phyloP scores from a whole-genome alignment of 805 yeast genomes.

The Hanseniaspora taiwanica region DNA sequence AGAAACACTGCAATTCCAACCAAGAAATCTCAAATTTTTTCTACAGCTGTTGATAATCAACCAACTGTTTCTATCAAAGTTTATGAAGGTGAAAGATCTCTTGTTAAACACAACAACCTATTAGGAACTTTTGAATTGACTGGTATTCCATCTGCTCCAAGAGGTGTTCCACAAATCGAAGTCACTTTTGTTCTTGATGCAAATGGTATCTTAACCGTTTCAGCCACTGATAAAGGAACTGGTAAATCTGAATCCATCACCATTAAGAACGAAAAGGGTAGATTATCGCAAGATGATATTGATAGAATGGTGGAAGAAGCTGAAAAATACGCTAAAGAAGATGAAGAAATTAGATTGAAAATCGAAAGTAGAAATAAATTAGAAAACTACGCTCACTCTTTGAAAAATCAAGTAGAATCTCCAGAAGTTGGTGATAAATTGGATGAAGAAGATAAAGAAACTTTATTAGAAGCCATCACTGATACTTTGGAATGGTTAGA shows the following conservation, averaged over 20 bases:
- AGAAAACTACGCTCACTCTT: conserved; percentile 77
- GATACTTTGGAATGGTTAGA: conserved; percentile 84
- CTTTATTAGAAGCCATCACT: conserved; percentile 71
- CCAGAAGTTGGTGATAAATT: conserved; percentile 62
- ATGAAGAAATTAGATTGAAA: conserved; percentile 67
- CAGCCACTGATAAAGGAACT: conserved; percentile 86
- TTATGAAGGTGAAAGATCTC: conserved; percentile 91
- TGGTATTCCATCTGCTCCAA: conserved; percentile 83
- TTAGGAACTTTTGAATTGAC: conserved; percentile 79
- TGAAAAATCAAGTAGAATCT: conserved; percentile 58
- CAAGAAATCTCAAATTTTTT: conserved; percentile 86
- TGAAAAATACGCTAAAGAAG: conserved; percentile 87
- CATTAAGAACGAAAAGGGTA: conserved; percentile 87
- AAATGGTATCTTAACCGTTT: conserved; percentile 74
- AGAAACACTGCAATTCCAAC: conserved; percentile 95
- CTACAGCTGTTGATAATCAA: conserved; percentile 94
- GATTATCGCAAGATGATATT: conserved; percentile 85
- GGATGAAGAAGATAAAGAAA: conserved; percentile 83
- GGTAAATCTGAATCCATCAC: conserved; percentile 87
- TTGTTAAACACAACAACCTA: conserved; percentile 85
- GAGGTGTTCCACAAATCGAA: conserved; percentile 85
- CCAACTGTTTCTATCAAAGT: conserved; percentile 91
- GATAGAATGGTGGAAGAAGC: conserved; percentile 98
- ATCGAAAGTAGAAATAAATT: conserved; percentile 79
- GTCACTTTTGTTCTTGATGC: conserved; percentile 83